These are phyloP conservation scores for Carpediemonas membranifera DNA, from an alignment of 78 protist genomes.

Conservation along the genomic window DNA sequence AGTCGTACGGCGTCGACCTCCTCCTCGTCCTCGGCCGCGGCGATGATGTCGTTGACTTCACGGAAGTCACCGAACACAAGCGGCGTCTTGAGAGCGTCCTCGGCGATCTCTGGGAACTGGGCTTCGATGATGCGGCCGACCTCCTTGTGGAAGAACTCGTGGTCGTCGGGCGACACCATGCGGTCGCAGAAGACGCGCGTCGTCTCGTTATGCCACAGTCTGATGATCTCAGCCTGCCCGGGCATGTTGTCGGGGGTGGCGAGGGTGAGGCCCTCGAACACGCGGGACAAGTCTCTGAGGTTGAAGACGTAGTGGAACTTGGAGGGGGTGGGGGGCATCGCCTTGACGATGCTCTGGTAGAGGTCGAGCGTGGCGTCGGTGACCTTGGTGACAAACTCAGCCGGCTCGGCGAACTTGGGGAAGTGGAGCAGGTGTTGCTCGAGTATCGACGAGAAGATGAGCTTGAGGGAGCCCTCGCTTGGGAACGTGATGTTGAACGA, in stretches of 20 bases:
- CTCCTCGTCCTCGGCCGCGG: neutral
- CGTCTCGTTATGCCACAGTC: slow-evolving; percentile 26
- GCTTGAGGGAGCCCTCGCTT: slow-evolving; percentile 22
- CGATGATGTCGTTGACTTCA: slow-evolving; percentile 3
- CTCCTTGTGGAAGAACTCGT: too few relatives aligned
- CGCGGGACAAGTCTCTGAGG: slow-evolving; percentile 40
- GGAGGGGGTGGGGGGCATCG: slow-evolving; percentile 25
- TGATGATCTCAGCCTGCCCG: neutral
- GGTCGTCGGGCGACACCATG: too few relatives aligned
- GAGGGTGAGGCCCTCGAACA: slow-evolving; percentile 25
- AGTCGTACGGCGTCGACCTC: slow-evolving; percentile 15
- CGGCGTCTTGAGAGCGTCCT: slow-evolving; percentile 13
- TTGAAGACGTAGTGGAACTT: slow-evolving; percentile 44
- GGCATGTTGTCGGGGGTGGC: slow-evolving; percentile 26
- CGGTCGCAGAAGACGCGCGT: slow-evolving; percentile 21
- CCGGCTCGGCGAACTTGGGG: too few relatives aligned
- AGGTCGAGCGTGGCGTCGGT: slow-evolving; percentile 21
- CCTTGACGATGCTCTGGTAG: neutral
- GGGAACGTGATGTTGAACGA: slow-evolving; percentile 45
- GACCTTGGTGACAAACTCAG: too few relatives aligned
- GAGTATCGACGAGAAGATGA: slow-evolving; percentile 37
- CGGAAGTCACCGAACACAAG: slow-evolving; percentile 52
- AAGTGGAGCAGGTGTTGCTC: slow-evolving; percentile 12
- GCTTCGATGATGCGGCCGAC: too few relatives aligned
- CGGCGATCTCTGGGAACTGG: slow-evolving; percentile 16